Evolutionary conservation across 768 basidiomycete species (phyloP).

Genomic region (Xerocomellus dryophilus): DNA sequence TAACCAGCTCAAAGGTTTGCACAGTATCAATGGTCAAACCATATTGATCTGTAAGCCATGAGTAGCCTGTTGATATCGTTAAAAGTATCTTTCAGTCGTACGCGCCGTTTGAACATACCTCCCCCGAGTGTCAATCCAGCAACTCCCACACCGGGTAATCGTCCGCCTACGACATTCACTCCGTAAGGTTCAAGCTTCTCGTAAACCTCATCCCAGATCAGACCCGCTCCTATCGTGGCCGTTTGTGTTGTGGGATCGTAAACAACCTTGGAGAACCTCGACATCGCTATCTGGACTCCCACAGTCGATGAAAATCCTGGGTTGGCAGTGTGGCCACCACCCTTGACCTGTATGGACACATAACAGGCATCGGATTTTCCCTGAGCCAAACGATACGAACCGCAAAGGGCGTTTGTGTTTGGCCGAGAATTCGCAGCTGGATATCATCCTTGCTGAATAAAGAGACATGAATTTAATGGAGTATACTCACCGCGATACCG

Average conservation of each 20-base stretch:
- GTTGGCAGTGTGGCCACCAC: constrained; percentile 57
- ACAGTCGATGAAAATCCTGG: constrained; percentile 55
- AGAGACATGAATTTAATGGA: too few species aligned
- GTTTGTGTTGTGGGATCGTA: constrained; percentile 40
- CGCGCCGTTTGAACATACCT: constrained; percentile 28
- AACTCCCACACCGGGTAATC: constrained; percentile 44
- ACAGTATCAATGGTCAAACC: constrained; percentile 53
- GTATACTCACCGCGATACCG: constrained; percentile 39
- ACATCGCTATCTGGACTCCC: constrained; percentile 58
- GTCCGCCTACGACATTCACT: constrained; percentile 39
- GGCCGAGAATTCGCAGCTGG: constrained; percentile 33
- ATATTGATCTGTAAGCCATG: constrained; percentile 57
- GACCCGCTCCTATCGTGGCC: constrained; percentile 37
- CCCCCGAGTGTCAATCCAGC: constrained; percentile 50
- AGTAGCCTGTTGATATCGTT: neutral
- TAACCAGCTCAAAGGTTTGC: constrained; percentile 52
- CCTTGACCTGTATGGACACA: constrained; percentile 31
- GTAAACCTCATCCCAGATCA: constrained; percentile 40
- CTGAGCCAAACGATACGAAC: neutral
- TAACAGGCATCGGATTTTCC: too few species aligned
- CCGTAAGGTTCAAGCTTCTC: too few species aligned
- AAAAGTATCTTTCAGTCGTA: too few species aligned
- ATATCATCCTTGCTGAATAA: neutral
- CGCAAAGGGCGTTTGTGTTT: constrained; percentile 32
- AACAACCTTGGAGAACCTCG: constrained; percentile 38